phyloP scores from a whole-genome alignment of 495 filamentous ascomycete genomes.

The Ascobolus immersus region DNA sequence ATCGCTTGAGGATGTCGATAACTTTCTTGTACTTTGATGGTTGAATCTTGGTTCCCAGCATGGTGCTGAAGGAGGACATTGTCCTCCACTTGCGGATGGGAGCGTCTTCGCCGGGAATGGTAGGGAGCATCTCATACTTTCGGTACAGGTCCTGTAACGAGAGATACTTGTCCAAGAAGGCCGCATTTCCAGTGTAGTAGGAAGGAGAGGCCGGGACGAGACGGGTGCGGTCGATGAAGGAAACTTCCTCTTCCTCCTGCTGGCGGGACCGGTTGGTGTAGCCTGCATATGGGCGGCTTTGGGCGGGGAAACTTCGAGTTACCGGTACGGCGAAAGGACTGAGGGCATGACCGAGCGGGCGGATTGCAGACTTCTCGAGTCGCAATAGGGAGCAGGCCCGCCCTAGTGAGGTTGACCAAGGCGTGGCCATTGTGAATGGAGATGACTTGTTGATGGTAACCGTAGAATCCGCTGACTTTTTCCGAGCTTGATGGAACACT shows the following conservation, averaged over 20 bases:
- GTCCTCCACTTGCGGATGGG: conserved; percentile 69
- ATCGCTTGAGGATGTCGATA: conserved; percentile 42
- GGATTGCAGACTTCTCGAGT: too few relatives aligned
- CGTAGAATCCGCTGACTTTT: too few relatives aligned
- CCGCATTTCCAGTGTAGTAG: conserved; percentile 71
- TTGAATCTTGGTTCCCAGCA: conserved; percentile 50
- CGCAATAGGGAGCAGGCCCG: too few relatives aligned
- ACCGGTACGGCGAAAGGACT: too few relatives aligned
- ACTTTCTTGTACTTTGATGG: conserved; percentile 55
- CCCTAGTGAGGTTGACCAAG: too few relatives aligned
- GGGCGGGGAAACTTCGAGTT: too few relatives aligned
- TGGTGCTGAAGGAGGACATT: conserved; percentile 44
- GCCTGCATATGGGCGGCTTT: neutral
- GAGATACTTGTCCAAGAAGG: conserved; percentile 68
- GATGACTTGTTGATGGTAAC: too few relatives aligned
- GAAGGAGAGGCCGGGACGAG: conserved; percentile 63
- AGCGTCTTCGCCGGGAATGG: conserved; percentile 32
- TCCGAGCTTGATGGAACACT: too few relatives aligned
- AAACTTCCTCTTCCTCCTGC: conserved; percentile 6
- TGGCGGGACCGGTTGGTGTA: conserved; percentile 5
- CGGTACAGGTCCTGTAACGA: conserved; percentile 40
- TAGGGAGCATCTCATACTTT: conserved; percentile 46
- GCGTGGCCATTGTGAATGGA: too few relatives aligned
- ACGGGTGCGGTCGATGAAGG: too few relatives aligned
- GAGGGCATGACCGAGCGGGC: too few relatives aligned